Base-by-base conservation (phyloP, 1,284 basidiomycete genomes). In the Melampsora occidentalis region DNA sequence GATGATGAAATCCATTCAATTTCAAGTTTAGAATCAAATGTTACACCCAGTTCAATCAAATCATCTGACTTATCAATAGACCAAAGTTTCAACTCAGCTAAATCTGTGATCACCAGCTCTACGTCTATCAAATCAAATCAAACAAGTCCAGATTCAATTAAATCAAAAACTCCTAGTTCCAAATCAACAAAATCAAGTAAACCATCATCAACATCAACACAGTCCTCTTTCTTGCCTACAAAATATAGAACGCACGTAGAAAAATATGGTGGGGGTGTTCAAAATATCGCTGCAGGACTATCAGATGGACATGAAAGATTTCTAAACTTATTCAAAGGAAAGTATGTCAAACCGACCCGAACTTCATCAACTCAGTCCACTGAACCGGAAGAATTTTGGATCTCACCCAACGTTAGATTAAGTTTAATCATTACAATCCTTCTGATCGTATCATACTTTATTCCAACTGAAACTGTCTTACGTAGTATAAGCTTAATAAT, bases 261-360 rank as follows among this genome's bases (percentile, higher is more conserved):
- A 28, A 76, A 76, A n/a, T 76, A 76, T 46, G 72, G 65, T 46
- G 72, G 72, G 7, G 65, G 65, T 4, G 65, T 76, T n/a, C 71
- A 76, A 49, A 42, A 49, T n/a, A 62, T 76, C 31, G 72, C 72
- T 12, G 72, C 63, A 16, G 72, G 48, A 22, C 16, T 76, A 18
- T 67, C 62, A 25, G 72, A 76, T 51, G 31, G 57, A 20, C 72
- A 76, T 33, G 72, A 76, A 57, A 46, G 72, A 16, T 42, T 67
- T 10, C 20, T 31, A 1, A 76, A 76, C 42, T 39, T 76, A n/a
- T 76, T 76, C n/a, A 31, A 35, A 5, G 53, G 65, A 33, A 49
- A 53, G n/a, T 76, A 67, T 62, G 28, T 76, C 42, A 64, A 39
- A 31, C 72, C 72, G 16, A 64, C 72, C 28, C 51, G 39, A 67